A percentile compares a stretch with the other conserved stretches of the same genome.
Evolutionary conservation across 805 yeast genomes (phyloP).

Genomic region (Saccharomycopsis microspora): DNA sequence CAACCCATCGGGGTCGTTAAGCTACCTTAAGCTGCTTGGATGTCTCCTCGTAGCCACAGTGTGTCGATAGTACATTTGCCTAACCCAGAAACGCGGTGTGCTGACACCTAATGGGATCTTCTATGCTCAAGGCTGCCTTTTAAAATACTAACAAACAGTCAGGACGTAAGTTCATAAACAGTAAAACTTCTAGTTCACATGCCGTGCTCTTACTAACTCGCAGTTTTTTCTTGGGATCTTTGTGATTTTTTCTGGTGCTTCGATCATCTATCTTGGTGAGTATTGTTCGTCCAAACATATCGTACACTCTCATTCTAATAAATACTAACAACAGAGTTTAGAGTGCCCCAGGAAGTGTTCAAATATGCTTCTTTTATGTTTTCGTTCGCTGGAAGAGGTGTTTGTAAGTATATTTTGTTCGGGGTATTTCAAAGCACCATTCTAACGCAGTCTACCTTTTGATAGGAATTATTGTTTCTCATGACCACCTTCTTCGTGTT

Average conservation of each 20-base stretch:
- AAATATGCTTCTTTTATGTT: conserved; percentile 57
- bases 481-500: conserved; percentile 43
- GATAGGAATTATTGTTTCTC: conserved; percentile 36
- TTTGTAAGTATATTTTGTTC: conserved; percentile 30
- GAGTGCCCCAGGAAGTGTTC: conserved; percentile 46
- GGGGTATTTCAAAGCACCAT: neutral
- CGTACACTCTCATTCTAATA: neutral
- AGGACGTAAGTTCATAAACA: too few species aligned
- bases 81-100: too few species aligned
- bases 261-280: conserved; percentile 39
- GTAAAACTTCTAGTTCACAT: too few species aligned
- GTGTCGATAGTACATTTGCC: too few species aligned
- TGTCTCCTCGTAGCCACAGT: too few species aligned
- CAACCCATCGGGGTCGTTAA: too few species aligned
- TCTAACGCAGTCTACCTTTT: conserved; percentile 33
- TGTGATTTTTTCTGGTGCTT: conserved; percentile 41
- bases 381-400: conserved; percentile 50
- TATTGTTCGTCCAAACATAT: conserved; percentile 6
- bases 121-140: too few species aligned
- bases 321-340: conserved; percentile 21
- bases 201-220: neutral
- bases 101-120: too few species aligned
- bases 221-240: conserved; percentile 49
- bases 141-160: too few species aligned
- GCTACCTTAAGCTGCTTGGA: too few species aligned